phyloP scores from a whole-genome alignment of 352 stramenopile species.

The Pythium periplocum region DNA sequence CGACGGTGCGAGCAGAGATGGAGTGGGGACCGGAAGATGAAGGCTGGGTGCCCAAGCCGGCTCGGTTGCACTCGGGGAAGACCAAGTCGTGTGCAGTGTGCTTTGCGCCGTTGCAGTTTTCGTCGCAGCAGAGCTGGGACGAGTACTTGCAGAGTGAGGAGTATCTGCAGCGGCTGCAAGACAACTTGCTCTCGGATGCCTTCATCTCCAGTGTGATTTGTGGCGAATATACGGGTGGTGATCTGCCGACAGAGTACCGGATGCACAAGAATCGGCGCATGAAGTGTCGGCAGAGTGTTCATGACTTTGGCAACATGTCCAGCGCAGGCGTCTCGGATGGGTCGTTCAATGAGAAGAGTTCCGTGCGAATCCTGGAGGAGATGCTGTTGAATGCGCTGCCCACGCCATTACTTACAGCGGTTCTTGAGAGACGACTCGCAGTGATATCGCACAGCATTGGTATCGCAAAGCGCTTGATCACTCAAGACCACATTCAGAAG shows the following conservation, averaged over 20 bases:
- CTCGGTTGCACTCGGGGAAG: slow-evolving; percentile 72
- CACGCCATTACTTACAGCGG: slow-evolving; percentile 71
- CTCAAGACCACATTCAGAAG: slow-evolving; percentile 38
- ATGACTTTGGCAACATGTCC: slow-evolving; percentile 80
- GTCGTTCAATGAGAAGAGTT: slow-evolving; percentile 66
- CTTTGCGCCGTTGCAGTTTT: slow-evolving; percentile 73
- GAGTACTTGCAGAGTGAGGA: slow-evolving; percentile 79
- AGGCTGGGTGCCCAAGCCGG: slow-evolving; percentile 83
- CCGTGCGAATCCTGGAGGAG: slow-evolving; percentile 70
- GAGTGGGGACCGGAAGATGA: slow-evolving; percentile 44
- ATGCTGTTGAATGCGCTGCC: slow-evolving; percentile 73
- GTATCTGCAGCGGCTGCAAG: slow-evolving; percentile 65
- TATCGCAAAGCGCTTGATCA: slow-evolving; percentile 56
- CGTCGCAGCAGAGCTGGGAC: slow-evolving; percentile 61
- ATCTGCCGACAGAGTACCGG: slow-evolving; percentile 77
- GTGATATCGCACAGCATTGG: slow-evolving; percentile 78
- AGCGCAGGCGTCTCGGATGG: slow-evolving; percentile 72
- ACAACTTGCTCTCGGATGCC: slow-evolving; percentile 67
- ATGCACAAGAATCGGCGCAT: slow-evolving; percentile 84
- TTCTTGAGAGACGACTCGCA: slow-evolving; percentile 70
- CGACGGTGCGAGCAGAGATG: background rate
- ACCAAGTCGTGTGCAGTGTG: slow-evolving; percentile 73
- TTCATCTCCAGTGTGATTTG: slow-evolving; percentile 82
- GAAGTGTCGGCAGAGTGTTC: slow-evolving; percentile 78
- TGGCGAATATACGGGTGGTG: slow-evolving; percentile 51